Evolutionary conservation across 768 basidiomycete species (phyloP).

Genomic region (Kondoa malvinella): DNA sequence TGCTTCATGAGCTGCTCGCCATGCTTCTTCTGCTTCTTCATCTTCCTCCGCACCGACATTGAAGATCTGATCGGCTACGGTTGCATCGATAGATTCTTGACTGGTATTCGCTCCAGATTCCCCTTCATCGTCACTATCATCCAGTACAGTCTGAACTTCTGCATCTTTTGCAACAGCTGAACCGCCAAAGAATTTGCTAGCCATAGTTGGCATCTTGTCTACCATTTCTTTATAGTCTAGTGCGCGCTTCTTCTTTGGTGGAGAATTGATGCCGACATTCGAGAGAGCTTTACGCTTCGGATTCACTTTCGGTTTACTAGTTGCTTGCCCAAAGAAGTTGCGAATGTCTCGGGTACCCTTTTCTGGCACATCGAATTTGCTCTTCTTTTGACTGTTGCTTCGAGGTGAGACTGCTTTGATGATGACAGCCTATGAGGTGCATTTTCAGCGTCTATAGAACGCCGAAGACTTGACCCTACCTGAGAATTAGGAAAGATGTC

Average conservation of each 20-base stretch:
- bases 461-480: constrained; percentile 38
- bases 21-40: constrained; percentile 5
- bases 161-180: background rate
- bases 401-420: constrained; percentile 25
- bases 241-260: background rate
- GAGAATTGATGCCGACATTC: background rate
- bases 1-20: background rate
- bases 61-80: background rate
- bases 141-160: background rate
- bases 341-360: constrained; percentile 7
- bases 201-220: background rate
- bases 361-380: constrained; percentile 2
- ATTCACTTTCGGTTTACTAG: too few species aligned
- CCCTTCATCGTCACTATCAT: background rate
- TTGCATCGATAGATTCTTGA: background rate
- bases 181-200: constrained; percentile 6
- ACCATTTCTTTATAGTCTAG: background rate
- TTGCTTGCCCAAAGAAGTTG: constrained; percentile 6
- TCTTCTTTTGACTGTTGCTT: background rate
- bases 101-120: background rate
- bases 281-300: background rate
- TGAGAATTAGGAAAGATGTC: constrained; percentile 50
- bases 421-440: background rate
- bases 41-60: background rate
- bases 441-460: constrained; percentile 29